Base-by-base conservation (phyloP, 1,139 yeast genomes). In the Sugiyamaella grinbergsii region DNA sequence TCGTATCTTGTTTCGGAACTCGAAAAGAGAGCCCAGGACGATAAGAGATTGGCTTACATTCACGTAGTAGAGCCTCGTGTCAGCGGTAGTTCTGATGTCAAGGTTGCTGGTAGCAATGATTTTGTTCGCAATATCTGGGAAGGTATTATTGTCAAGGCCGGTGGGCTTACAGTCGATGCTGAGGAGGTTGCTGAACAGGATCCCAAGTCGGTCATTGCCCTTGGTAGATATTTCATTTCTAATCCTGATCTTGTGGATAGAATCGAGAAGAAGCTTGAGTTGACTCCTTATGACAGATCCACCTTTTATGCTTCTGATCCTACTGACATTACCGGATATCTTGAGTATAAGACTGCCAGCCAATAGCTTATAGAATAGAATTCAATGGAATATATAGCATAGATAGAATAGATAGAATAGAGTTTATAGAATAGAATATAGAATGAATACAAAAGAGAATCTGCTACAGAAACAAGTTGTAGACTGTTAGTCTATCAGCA, bases 31-130 rank as follows among this genome's bases (percentile, higher is more conserved):
- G 66, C 58, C 4, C 51, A 57, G 20, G 63, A 58, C 2, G 64
- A 62, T 16, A 63, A 60, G 32, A 52, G 56, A 19, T 56, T 78
- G 23, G 82, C 84, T 2, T 81, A 73, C 62, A 52, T 81, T 13
- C 80, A 80, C 48, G 48, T 79, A 37, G 78, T 80, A 19, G 85
- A 81, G 59, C 79, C 80, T 48, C 65, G 65, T 47, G 65, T 55
- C 16, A 49, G 51, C 11, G 65, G 62, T 15, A 36, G 29, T 15
- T 11, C 20, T 11, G 57, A 55, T 32, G 50, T 45, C 16, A 53
- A 43, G 10, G 48, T 38, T 18, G 37, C 37, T 20, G 58, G 52
- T 28, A 42, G 36, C 49, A 58, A 60, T 29, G 53, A 48, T 5
- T 61, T 57, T 40, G 51, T 56, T 33, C 42, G 58, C 28, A 40